A percentile compares a stretch with the other conserved stretches of the same genome.
These are phyloP conservation scores for Fraxinus paxiana DNA, from an alignment of 305 asterid species.

Conservation along the genomic window DNA sequence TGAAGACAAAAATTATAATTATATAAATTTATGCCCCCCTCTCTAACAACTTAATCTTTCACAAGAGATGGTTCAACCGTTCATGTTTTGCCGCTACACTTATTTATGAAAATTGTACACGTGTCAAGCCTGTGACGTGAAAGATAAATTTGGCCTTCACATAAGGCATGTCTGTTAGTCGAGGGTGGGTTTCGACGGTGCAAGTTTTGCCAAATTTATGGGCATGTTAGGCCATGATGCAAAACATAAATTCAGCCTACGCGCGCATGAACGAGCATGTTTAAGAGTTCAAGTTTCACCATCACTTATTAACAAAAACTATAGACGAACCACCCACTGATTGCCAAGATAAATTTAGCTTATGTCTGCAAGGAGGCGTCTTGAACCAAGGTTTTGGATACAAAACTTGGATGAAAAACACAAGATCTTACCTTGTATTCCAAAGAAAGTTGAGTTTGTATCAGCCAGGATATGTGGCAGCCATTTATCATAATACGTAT, in stretches of 20 bases:
- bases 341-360: not conserved
- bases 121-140: not conserved
- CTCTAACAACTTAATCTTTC: not conserved
- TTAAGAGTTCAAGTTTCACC: not conserved
- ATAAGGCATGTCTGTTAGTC: not conserved
- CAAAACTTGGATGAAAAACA: not conserved
- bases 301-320: not conserved
- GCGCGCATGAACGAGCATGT: not conserved
- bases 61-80: not conserved
- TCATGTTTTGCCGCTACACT: not conserved
- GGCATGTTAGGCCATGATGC: not conserved
- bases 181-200: not conserved
- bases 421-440: constrained; percentile 56
- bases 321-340: not conserved
- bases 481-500: constrained; percentile 73
- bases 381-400: not conserved
- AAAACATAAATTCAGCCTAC: not conserved
- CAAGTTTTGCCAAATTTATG: not conserved
- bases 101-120: not conserved
- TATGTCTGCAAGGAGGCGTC: not conserved
- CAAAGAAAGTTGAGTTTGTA: constrained; percentile 75
- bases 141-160: not conserved
- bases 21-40: not conserved
- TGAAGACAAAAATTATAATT: not conserved
- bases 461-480: constrained; percentile 59